Percentiles rank a stretch among this genome's conserved stretches.
phyloP scores from a whole-genome alignment of 257 asterid species.

The Solanum megistacrolobum region DNA sequence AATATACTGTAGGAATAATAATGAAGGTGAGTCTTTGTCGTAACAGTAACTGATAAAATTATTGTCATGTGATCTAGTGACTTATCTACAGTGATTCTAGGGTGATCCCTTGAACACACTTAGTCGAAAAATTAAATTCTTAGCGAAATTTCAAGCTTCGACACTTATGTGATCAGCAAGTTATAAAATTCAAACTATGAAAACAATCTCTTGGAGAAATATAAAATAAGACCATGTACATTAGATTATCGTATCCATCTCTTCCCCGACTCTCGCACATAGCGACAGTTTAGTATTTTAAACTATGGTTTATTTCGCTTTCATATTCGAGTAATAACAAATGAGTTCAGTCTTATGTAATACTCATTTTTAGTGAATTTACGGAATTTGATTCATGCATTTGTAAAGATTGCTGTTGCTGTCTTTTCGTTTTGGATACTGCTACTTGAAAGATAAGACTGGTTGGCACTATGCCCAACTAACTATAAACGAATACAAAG shows the following conservation, averaged over 20 bases:
- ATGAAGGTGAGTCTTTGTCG: not conserved
- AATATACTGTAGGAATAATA: not conserved
- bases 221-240: fast-evolving
- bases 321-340: not conserved
- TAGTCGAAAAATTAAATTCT: too few species aligned
- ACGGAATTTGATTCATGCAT: not conserved
- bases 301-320: not conserved
- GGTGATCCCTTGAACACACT: fast-evolving
- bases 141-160: too few species aligned
- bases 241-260: not conserved
- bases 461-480: not conserved
- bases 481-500: not conserved
- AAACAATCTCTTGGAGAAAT: fast-evolving
- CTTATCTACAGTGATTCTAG: too few species aligned
- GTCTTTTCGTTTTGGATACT: not conserved
- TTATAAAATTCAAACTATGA: fast-evolving
- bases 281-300: fast-evolving
- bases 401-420: not conserved
- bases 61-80: fast-evolving
- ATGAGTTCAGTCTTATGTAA: not conserved
- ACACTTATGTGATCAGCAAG: not conserved
- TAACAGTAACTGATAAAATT: not conserved
- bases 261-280: fast-evolving
- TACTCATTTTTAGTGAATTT: not conserved
- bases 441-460: not conserved